phyloP scores from a whole-genome alignment of 768 basidiomycete species.

The Favolaschia claudopus region DNA sequence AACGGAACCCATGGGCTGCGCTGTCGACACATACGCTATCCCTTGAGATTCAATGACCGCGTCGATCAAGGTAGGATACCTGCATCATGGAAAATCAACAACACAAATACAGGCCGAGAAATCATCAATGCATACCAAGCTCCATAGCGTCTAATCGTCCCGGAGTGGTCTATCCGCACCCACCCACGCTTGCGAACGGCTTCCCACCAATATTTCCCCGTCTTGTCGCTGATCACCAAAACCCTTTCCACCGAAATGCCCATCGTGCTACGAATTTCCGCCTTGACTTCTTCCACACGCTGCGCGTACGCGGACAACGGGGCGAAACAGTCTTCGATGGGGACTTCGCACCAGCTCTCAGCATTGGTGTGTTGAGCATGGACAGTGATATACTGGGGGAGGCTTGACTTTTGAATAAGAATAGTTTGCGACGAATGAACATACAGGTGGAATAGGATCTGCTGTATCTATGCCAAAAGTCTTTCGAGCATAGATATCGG shows the following conservation, averaged over 20 bases:
- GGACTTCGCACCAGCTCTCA: conserved; percentile 33
- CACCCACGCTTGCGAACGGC: conserved; percentile 39
- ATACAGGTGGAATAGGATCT: conserved; percentile 32
- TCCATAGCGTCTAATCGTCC: conserved; percentile 37
- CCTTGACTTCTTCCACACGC: conserved; percentile 40
- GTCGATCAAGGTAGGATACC: conserved; percentile 50
- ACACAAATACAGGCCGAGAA: not conserved
- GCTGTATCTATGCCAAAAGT: conserved; percentile 29
- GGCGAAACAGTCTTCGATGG: conserved; percentile 39
- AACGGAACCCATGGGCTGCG: conserved; percentile 54
- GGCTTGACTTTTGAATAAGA: not conserved
- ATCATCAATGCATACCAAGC: conserved; percentile 35
- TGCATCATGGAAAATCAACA: not conserved
- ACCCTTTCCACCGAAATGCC: conserved; percentile 37
- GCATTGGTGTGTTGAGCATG: conserved; percentile 49
- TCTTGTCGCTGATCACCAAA: conserved; percentile 50
- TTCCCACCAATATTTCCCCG: conserved; percentile 42
- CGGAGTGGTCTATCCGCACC: conserved; percentile 38
- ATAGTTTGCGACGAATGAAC: not conserved
- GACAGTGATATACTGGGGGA: conserved; percentile 44
- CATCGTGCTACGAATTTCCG: conserved; percentile 32
- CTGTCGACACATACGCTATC: conserved; percentile 59
- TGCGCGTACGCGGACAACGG: conserved; percentile 36
- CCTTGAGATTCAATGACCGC: conserved; percentile 56
- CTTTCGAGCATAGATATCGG: conserved; percentile 31